Conservation (phyloP, 2,329 filamentous ascomycete genomes). For the Monosporascus sp. region DNA sequence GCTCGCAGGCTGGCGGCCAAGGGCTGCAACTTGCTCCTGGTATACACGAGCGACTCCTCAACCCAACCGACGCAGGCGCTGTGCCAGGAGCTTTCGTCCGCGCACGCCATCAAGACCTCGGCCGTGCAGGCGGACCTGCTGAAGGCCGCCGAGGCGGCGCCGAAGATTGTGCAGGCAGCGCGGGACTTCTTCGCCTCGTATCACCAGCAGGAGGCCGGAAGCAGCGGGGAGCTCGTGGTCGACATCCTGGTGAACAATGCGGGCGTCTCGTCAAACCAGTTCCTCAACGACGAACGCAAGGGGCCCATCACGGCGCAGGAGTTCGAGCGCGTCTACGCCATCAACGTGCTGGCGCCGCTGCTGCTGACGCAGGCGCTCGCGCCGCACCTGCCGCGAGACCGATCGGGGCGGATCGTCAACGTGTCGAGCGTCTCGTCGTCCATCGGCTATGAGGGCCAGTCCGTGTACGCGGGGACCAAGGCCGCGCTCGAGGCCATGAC, state of each 20-base stretch:
- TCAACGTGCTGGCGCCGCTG: slow-evolving; percentile 79
- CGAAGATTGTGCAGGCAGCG: slow-evolving; percentile 41
- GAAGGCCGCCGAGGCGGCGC: slow-evolving; percentile 52
- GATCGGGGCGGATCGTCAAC: slow-evolving; percentile 52
- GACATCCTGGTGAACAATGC: slow-evolving; percentile 89
- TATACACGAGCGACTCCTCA: slow-evolving; percentile 54
- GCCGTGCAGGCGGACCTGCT: slow-evolving; percentile 68
- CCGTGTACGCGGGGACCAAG: slow-evolving; percentile 54
- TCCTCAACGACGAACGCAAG: slow-evolving; percentile 57
- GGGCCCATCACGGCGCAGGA: slow-evolving; percentile 58
- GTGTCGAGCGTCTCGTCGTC: slow-evolving; percentile 51
- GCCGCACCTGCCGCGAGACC: slow-evolving; percentile 64
- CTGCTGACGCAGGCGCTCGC: slow-evolving; percentile 69
- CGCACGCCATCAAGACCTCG: slow-evolving; percentile 56
- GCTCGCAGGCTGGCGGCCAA: slow-evolving; percentile 68
- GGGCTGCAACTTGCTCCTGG: slow-evolving; percentile 63
- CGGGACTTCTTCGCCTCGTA: not conserved
- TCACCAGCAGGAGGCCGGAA: slow-evolving; percentile 46
- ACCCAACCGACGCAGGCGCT: slow-evolving; percentile 49
- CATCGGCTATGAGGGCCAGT: slow-evolving; percentile 49
- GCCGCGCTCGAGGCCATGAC: slow-evolving; percentile 56
- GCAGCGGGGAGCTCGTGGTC: slow-evolving; percentile 58
- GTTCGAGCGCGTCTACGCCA: slow-evolving; percentile 67
- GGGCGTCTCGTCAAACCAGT: slow-evolving; percentile 62
- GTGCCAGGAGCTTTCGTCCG: slow-evolving; percentile 50